phyloP scores from a whole-genome alignment of 768 basidiomycete genomes.

The Pulveroboletus sp. region DNA sequence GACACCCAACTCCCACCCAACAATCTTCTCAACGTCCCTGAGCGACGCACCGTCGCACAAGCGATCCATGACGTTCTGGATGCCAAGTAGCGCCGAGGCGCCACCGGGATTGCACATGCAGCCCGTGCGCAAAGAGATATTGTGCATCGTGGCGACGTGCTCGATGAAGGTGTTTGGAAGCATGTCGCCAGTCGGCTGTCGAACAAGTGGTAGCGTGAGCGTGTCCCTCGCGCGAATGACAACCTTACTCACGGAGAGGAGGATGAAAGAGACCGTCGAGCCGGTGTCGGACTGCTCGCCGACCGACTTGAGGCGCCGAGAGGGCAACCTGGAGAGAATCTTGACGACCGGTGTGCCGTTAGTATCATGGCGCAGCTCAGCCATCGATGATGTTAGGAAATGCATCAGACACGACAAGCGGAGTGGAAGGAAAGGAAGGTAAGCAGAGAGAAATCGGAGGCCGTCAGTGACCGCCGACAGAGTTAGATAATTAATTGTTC shows the following conservation, averaged over 20 bases:
- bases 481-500: conserved; percentile 77
- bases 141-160: conserved; percentile 55
- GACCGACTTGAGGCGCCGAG: conserved; percentile 46
- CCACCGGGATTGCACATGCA: conserved; percentile 90
- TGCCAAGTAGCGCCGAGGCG: conserved; percentile 64
- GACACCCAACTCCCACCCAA: conserved; percentile 69
- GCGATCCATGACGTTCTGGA: conserved; percentile 58
- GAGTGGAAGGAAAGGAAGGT: conserved; percentile 73
- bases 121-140: conserved; percentile 74
- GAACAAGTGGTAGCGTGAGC: neutral
- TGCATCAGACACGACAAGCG: conserved; percentile 67
- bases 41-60: conserved; percentile 58
- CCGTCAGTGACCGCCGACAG: conserved; percentile 77
- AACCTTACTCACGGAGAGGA: conserved; percentile 50
- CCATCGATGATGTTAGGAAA: conserved; percentile 54
- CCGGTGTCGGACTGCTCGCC: conserved; percentile 66
- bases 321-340: conserved; percentile 62
- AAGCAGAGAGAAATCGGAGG: conserved; percentile 69
- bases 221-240: neutral
- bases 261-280: conserved; percentile 57
- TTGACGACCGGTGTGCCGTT: conserved; percentile 57
- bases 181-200: conserved; percentile 60
- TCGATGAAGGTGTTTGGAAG: conserved; percentile 73
- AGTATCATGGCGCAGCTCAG: conserved; percentile 54
- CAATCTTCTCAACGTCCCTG: conserved; percentile 52